phyloP scores from a whole-genome alignment of 192 early-diverging fungal species.

The Geranomyces variabilis region DNA sequence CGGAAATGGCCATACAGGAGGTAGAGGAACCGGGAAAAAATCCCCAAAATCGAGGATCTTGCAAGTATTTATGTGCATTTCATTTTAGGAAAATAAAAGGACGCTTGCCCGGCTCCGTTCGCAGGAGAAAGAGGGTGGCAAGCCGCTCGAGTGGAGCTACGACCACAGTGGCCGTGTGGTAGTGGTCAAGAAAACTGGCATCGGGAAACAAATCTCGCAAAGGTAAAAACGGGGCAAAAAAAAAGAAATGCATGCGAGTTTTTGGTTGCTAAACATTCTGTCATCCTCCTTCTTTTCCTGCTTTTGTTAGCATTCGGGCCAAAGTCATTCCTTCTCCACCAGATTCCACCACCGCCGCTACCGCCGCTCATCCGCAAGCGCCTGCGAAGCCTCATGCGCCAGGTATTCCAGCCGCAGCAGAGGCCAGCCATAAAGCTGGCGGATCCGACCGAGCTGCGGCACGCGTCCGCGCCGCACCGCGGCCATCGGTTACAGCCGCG shows the following conservation, averaged over 20 bases:
- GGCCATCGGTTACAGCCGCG: background rate
- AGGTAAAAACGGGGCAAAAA: background rate
- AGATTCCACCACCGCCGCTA: too few species aligned
- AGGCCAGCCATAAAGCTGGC: too few species aligned
- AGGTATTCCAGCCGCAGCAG: background rate
- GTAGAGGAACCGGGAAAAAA: constrained; percentile 23
- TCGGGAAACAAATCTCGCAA: constrained; percentile 8
- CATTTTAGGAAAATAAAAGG: constrained; percentile 18
- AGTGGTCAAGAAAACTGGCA: constrained; percentile 30
- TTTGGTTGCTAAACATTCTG: background rate
- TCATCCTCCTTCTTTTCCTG: background rate
- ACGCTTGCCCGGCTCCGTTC: constrained; percentile 30
- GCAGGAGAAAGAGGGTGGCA: constrained; percentile 40
- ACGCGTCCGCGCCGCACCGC: background rate
- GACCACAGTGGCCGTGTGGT: constrained; percentile 45
- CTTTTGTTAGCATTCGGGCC: constrained; percentile 4
- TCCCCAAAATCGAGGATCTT: background rate
- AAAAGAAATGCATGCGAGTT: background rate
- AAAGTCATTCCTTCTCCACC: background rate
- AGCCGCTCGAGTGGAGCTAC: constrained; percentile 36
- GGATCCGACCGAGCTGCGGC: background rate
- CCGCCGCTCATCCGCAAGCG: background rate
- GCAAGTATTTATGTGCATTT: background rate
- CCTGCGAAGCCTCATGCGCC: background rate
- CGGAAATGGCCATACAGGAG: constrained; percentile 50